These are phyloP conservation scores for Colletotrichum navitas DNA, from an alignment of 2,329 filamentous ascomycete species.

Conservation along the genomic window DNA sequence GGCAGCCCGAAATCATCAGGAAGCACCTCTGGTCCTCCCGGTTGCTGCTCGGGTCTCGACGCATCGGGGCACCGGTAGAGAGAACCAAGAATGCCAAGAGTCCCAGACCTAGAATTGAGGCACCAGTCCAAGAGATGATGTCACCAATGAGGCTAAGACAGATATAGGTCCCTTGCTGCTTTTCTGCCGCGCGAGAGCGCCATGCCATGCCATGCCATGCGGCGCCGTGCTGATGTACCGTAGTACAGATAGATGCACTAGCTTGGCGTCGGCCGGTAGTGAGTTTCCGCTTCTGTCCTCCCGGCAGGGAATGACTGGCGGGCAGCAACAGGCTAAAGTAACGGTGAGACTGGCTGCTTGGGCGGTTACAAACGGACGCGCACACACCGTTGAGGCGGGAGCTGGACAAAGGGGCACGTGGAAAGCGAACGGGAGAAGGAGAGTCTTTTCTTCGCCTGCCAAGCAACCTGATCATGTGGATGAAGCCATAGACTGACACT, in stretches of 20 bases:
- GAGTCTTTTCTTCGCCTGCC: no score
- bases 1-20: background rate
- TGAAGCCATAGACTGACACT: no score
- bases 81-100: background rate
- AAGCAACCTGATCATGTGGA: no score
- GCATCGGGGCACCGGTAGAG: slow-evolving; percentile 9
- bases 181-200: background rate
- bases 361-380: background rate
- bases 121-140: slow-evolving; percentile 12
- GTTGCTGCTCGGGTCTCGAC: slow-evolving; percentile 7
- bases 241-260: background rate
- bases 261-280: slow-evolving; percentile 10
- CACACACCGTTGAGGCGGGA: background rate
- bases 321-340: background rate
- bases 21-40: background rate
- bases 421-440: background rate
- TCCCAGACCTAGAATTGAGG: background rate
- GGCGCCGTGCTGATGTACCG: background rate
- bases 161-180: slow-evolving; percentile 30
- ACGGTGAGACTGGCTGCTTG: background rate
- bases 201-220: no score
- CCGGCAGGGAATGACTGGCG: background rate
- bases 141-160: slow-evolving; percentile 36
- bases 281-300: slow-evolving; percentile 10
- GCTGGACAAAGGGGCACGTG: no score